These are phyloP conservation scores for Hyaloscypha variabilis DNA, from an alignment of 495 filamentous ascomycete species.

Conservation along the genomic window DNA sequence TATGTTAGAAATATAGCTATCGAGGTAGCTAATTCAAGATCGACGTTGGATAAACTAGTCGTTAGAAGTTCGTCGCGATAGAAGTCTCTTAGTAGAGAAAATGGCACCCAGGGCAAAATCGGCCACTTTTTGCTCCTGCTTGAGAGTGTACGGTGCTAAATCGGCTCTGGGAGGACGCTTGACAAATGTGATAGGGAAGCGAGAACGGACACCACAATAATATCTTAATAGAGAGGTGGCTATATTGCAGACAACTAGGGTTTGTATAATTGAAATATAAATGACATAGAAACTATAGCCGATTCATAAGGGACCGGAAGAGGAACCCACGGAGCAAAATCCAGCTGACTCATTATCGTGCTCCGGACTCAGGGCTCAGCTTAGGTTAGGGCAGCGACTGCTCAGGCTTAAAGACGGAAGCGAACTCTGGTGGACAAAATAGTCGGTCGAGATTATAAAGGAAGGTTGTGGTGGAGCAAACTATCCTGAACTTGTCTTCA, in stretches of 20 bases:
- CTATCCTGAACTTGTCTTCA: too few species aligned
- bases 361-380: background rate
- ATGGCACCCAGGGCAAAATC: background rate
- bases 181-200: too few species aligned
- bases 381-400: background rate
- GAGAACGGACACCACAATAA: too few species aligned
- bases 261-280: too few species aligned
- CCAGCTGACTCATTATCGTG: background rate
- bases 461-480: too few species aligned
- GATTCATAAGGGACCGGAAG: too few species aligned
- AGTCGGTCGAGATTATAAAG: background rate
- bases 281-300: too few species aligned
- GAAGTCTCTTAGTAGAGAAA: background rate
- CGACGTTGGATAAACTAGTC: background rate
- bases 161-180: too few species aligned
- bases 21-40: background rate
- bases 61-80: background rate
- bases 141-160: background rate
- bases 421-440: background rate
- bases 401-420: background rate
- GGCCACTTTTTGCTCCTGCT: conserved; percentile 1
- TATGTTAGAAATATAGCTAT: conserved; percentile 1
- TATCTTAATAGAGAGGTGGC: too few species aligned
- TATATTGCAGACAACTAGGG: too few species aligned
- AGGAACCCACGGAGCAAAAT: background rate